These are phyloP conservation scores for Monilinia vaccinii-corymbosi DNA, from an alignment of 2,329 filamentous ascomycete species.

Conservation along the genomic window DNA sequence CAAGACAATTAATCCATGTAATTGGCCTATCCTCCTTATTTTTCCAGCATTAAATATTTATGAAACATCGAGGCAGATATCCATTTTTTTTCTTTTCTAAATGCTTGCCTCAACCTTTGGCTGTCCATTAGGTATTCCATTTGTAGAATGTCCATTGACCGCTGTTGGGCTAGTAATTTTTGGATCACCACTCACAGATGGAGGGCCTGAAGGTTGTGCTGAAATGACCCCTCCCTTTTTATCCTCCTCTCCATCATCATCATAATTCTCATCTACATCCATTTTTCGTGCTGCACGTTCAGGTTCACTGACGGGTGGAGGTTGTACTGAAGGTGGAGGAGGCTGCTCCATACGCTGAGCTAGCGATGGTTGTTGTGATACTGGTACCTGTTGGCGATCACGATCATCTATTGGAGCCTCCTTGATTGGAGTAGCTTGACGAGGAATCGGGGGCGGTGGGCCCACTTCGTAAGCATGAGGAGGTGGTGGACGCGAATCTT, in stretches of 20 bases:
- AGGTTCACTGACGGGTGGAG: slow-evolving; percentile 58
- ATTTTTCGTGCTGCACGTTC: slow-evolving; percentile 81
- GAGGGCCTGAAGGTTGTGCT: slow-evolving; percentile 37
- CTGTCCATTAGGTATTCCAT: slow-evolving; percentile 27
- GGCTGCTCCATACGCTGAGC: slow-evolving; percentile 30
- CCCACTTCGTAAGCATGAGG: slow-evolving; percentile 42
- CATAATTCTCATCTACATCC: slow-evolving; percentile 96
- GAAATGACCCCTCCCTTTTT: slow-evolving; percentile 48
- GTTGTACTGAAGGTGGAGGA: slow-evolving; percentile 32
- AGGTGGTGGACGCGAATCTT: slow-evolving; percentile 39
- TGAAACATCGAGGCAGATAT: not conserved
- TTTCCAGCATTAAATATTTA: not conserved
- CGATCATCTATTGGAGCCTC: slow-evolving; percentile 49
- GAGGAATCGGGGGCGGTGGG: slow-evolving; percentile 32
- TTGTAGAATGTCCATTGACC: slow-evolving; percentile 27
- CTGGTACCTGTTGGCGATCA: slow-evolving; percentile 31
- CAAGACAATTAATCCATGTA: not conserved
- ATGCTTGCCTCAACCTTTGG: slow-evolving; percentile 25
- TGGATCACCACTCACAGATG: slow-evolving; percentile 34
- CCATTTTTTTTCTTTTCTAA: not conserved
- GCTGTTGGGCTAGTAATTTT: slow-evolving; percentile 43
- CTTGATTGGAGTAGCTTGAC: slow-evolving; percentile 30
- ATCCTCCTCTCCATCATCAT: slow-evolving; percentile 86
- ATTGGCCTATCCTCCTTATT: not conserved
- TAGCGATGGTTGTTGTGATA: slow-evolving; percentile 23